A percentile compares a stretch with the other conserved stretches of the same genome.
Conservation (phyloP, 345 rosid genomes). For the Eucalyptus brandiana region DNA sequence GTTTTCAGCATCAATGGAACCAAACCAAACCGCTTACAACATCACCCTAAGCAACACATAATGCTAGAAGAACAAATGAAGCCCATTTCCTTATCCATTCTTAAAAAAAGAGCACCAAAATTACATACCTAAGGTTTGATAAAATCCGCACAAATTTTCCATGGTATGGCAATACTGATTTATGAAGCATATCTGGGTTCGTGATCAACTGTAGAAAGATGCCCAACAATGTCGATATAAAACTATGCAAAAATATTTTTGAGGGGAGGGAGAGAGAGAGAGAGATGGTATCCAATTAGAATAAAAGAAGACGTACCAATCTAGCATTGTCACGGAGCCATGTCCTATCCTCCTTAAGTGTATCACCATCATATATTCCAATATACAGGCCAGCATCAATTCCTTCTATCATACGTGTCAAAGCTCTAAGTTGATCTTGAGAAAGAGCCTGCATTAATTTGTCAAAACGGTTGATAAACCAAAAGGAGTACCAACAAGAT, state of each 20-base stretch:
- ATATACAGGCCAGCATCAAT: conserved; percentile 34
- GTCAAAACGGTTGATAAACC: background rate
- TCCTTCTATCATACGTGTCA: conserved; percentile 34
- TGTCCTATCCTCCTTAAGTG: conserved; percentile 48
- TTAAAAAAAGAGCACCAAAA: background rate
- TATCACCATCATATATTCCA: conserved; percentile 95
- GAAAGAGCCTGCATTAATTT: conserved; percentile 70
- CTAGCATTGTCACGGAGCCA: conserved; percentile 67
- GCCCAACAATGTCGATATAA: background rate
- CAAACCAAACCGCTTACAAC: background rate
- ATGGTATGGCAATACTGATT: conserved; percentile 77
- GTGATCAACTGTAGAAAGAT: conserved; percentile 68
- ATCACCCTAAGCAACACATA: background rate
- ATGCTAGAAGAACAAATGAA: background rate
- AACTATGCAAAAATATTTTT: background rate
- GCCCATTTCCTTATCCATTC: background rate
- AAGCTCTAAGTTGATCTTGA: conserved; percentile 86
- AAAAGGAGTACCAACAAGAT: background rate
- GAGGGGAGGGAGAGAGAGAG: background rate
- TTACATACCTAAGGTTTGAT: conserved; percentile 64
- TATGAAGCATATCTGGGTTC: conserved; percentile 95
- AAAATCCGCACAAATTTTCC: conserved; percentile 64
- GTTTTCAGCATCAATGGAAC: background rate
- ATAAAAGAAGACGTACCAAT: conserved; percentile 42
- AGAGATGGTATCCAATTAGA: background rate